Evolutionary conservation across 2,329 filamentous ascomycete genomes (phyloP).

Genomic region (Clarireedia paspali): DNA sequence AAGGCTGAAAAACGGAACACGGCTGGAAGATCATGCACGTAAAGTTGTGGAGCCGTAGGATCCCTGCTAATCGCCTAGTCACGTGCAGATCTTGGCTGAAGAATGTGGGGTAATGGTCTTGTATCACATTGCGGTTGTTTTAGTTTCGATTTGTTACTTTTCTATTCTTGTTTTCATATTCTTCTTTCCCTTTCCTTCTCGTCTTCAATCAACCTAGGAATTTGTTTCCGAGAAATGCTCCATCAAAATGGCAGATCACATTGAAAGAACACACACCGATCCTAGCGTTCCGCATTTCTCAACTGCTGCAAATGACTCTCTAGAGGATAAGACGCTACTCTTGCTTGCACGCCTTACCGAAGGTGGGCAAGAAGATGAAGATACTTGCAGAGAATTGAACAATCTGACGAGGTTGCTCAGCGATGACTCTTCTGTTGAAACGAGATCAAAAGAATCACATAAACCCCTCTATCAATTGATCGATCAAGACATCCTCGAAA

Average conservation of each 20-base stretch:
- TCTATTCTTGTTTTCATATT: neutral
- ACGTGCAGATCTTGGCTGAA: neutral
- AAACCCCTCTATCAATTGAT: constrained; percentile 45
- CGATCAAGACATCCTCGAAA: constrained; percentile 71
- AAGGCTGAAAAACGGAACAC: neutral
- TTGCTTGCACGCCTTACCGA: constrained; percentile 87
- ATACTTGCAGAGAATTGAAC: constrained; percentile 54
- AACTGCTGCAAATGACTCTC: constrained; percentile 18
- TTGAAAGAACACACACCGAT: constrained; percentile 14
- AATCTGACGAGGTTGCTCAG: constrained; percentile 51
- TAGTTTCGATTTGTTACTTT: neutral
- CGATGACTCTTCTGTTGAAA: constrained; percentile 34
- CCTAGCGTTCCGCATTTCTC: constrained; percentile 16
- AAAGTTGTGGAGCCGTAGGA: neutral
- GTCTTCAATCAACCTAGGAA: neutral
- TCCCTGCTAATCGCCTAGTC: neutral
- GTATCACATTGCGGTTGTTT: neutral
- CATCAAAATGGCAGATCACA: constrained; percentile 1
- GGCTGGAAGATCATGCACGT: constrained; percentile 1
- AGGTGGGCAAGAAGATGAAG: constrained; percentile 74
- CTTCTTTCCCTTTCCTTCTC: neutral
- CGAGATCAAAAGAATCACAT: constrained; percentile 24
- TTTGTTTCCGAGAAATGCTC: neutral
- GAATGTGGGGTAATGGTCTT: constrained; percentile 4
- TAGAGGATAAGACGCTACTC: constrained; percentile 26